Evolutionary conservation across 2,329 filamentous ascomycete genomes (phyloP).

Genomic region (Alternaria triticina): DNA sequence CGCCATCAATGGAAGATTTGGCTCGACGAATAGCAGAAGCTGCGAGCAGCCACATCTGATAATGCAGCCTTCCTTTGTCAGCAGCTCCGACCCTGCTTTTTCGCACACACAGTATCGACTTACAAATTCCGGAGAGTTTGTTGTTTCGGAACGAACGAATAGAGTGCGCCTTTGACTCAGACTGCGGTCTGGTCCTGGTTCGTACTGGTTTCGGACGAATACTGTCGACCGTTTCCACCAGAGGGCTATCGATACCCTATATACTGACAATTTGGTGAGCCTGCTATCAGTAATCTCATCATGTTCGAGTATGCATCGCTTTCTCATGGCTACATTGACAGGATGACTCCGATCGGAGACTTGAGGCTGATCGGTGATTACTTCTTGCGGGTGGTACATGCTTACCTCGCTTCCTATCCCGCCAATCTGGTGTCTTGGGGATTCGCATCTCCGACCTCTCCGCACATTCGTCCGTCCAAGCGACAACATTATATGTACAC

Average conservation of each 20-base stretch:
- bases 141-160: background rate
- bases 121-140: background rate
- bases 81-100: background rate
- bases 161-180: too few relatives aligned
- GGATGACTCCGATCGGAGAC: background rate
- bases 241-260: background rate
- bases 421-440: background rate
- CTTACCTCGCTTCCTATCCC: background rate
- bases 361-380: background rate
- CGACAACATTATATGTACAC: background rate
- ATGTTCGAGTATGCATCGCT: background rate
- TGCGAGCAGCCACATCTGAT: background rate
- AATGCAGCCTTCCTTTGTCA: background rate
- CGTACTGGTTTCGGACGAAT: background rate
- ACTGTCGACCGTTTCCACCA: background rate
- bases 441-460: background rate
- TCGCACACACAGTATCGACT: background rate
- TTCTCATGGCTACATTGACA: background rate
- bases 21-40: background rate
- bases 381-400: background rate
- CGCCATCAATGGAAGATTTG: background rate
- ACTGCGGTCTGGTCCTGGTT: too few relatives aligned
- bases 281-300: background rate
- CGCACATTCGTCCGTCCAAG: background rate
- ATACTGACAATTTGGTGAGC: background rate